A percentile compares a stretch with the other conserved stretches of the same genome.
Evolutionary conservation across 2,329 filamentous ascomycete genomes (phyloP).

Genomic region (Colletotrichum sp.): DNA sequence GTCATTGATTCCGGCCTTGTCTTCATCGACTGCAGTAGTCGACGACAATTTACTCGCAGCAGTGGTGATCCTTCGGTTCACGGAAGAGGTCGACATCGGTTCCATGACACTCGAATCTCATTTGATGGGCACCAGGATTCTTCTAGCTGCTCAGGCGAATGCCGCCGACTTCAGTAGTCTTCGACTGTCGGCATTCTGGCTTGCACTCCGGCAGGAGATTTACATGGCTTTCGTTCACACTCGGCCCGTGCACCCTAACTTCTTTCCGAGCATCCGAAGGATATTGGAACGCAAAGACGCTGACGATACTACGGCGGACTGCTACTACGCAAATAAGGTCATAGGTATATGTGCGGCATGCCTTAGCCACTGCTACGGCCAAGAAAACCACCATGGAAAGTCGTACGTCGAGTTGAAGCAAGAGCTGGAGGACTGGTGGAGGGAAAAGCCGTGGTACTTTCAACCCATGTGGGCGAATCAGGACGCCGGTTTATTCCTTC

Average conservation of each 20-base stretch:
- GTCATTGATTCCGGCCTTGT: conserved; percentile 30
- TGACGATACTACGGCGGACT: conserved; percentile 11
- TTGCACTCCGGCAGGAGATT: conserved; percentile 32
- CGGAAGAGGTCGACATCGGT: conserved; percentile 29
- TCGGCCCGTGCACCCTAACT: conserved; percentile 30
- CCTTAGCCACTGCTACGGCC: conserved; percentile 32
- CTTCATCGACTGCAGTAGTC: conserved; percentile 27
- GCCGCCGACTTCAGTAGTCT: conserved; percentile 30
- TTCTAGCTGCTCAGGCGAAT: conserved; percentile 32
- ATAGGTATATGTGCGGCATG: conserved; percentile 32
- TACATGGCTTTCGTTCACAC: conserved; percentile 35
- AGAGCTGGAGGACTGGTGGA: conserved; percentile 32
- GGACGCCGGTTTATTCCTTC: conserved; percentile 23
- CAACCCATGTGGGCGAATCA: conserved; percentile 14
- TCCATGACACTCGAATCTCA: conserved; percentile 27
- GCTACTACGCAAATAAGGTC: conserved; percentile 29
- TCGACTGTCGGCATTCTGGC: conserved; percentile 32
- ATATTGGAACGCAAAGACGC: conserved; percentile 25
- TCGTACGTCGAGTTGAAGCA: conserved; percentile 26
- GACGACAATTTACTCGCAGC: conserved; percentile 34
- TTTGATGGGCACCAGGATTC: conserved; percentile 31
- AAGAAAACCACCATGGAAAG: conserved; percentile 27
- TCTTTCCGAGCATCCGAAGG: conserved; percentile 22
- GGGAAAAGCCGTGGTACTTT: conserved; percentile 31
- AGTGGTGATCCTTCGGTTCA: conserved; percentile 33